A percentile compares a stretch with the other conserved stretches of the same genome.
Conservation (phyloP, 768 basidiomycete species). For the Phlebiopsis flavidoalba region DNA sequence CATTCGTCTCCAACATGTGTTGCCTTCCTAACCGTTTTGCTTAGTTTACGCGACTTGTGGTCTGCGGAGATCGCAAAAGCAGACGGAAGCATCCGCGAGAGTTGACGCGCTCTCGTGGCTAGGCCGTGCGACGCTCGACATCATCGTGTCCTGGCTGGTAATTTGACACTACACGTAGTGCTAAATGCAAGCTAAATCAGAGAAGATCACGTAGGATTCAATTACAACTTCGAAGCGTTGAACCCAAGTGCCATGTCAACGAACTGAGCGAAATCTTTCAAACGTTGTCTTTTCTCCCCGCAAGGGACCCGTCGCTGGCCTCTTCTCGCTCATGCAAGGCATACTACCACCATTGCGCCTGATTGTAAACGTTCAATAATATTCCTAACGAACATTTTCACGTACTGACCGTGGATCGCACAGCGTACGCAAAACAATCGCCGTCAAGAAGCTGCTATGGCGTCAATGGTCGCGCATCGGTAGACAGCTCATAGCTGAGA, state of each 20-base stretch:
- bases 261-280: constrained; percentile 23
- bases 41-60: constrained; percentile 21
- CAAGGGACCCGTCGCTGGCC: not conserved
- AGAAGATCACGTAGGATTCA: constrained; percentile 36
- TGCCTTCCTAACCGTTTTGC: not conserved
- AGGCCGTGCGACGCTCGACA: constrained; percentile 33
- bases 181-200: not conserved
- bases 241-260: constrained; percentile 4
- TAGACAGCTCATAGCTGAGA: constrained; percentile 14
- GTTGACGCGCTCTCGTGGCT: constrained; percentile 32
- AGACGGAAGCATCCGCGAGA: constrained; percentile 17
- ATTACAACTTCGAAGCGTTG: constrained; percentile 45
- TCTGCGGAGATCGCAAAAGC: constrained; percentile 25
- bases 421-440: not conserved
- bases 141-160: constrained; percentile 37
- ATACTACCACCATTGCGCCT: not conserved
- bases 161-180: not conserved
- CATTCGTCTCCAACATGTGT: not conserved
- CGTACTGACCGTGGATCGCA: not conserved
- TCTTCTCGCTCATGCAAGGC: constrained; percentile 6
- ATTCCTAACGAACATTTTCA: not conserved
- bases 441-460: not conserved
- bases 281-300: constrained; percentile 14
- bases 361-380: constrained; percentile 5
- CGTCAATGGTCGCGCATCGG: constrained; percentile 17